Evolutionary conservation across 2,329 filamentous ascomycete genomes (phyloP).

Genomic region (Aspergillus sclerotialis): DNA sequence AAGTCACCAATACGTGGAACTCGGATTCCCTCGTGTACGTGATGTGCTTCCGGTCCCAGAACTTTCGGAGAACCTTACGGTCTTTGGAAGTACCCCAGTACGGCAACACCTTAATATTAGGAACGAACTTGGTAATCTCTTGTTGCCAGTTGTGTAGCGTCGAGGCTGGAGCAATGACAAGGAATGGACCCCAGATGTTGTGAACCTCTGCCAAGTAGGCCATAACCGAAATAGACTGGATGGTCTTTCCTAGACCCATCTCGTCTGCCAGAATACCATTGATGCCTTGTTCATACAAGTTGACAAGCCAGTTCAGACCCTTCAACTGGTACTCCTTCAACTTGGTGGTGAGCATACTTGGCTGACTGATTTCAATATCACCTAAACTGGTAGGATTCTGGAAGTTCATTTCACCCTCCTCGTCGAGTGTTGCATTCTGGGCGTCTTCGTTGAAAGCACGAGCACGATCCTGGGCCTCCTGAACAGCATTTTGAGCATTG

Average conservation of each 20-base stretch:
- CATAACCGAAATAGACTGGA: slow-evolving; percentile 99
- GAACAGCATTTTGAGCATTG: slow-evolving; percentile 91
- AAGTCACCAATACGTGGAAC: slow-evolving; percentile 94
- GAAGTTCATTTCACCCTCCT: slow-evolving; percentile 98
- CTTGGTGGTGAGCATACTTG: slow-evolving; percentile 84
- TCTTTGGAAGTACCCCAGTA: slow-evolving; percentile 97
- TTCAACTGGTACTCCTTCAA: slow-evolving; percentile 99
- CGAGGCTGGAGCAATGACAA: slow-evolving; percentile 92
- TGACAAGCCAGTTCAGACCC: slow-evolving; percentile 98
- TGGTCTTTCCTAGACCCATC: slow-evolving; percentile 98
- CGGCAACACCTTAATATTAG: slow-evolving; percentile 86
- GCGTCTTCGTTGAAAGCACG: slow-evolving; percentile 75
- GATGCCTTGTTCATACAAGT: slow-evolving; percentile 98
- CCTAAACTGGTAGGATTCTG: slow-evolving; percentile 95
- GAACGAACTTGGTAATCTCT: slow-evolving; percentile 92
- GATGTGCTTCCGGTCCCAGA: slow-evolving; percentile 97
- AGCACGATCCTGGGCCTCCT: slow-evolving; percentile 88
- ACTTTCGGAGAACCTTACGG: slow-evolving; percentile 92
- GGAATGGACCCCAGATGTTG: slow-evolving; percentile 95
- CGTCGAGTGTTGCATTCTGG: slow-evolving; percentile 68
- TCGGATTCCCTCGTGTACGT: slow-evolving; percentile 89
- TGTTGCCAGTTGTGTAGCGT: slow-evolving; percentile 99
- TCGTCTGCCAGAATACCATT: slow-evolving; percentile 98
- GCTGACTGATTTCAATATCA: slow-evolving; percentile 89
- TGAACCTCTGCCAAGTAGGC: slow-evolving; percentile 95